These are phyloP conservation scores for Chrysanthemum makinoi DNA, from an alignment of 129 eudicot species.

Conservation along the genomic window DNA sequence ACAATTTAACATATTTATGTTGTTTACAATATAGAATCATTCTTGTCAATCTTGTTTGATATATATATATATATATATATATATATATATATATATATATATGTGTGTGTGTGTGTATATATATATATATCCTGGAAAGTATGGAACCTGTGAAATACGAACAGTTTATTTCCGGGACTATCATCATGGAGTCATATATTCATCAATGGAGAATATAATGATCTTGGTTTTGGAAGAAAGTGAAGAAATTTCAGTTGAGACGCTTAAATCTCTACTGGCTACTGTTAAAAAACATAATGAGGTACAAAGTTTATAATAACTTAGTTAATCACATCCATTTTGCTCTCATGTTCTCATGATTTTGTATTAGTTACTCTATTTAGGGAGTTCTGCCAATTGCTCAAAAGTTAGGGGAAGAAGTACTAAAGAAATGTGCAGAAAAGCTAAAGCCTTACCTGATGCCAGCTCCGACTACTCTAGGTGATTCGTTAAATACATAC, in stretches of 20 bases:
- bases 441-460: constrained; percentile 67
- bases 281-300: constrained; percentile 43
- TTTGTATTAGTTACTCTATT: constrained; percentile 10
- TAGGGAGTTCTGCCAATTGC: constrained; percentile 66
- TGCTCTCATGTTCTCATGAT: neutral
- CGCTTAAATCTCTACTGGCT: constrained; percentile 56
- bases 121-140: too few species aligned
- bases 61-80: too few species aligned
- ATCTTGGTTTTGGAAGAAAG: constrained; percentile 88
- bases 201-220: constrained; percentile 89
- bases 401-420: constrained; percentile 57
- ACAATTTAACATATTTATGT: too few species aligned
- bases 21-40: too few species aligned
- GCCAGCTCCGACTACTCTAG: constrained; percentile 48
- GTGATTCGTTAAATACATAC: constrained; percentile 49
- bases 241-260: constrained; percentile 68
- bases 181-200: constrained; percentile 52
- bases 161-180: constrained; percentile 65
- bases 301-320: constrained; percentile 50
- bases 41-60: too few species aligned
- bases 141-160: too few species aligned
- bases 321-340: neutral
- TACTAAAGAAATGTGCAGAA: constrained; percentile 45
- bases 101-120: too few species aligned
- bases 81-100: too few species aligned